A percentile compares a stretch with the other conserved stretches of the same genome.
phyloP scores from a whole-genome alignment of 2,329 filamentous ascomycete genomes.

The Kalmusia sp. region DNA sequence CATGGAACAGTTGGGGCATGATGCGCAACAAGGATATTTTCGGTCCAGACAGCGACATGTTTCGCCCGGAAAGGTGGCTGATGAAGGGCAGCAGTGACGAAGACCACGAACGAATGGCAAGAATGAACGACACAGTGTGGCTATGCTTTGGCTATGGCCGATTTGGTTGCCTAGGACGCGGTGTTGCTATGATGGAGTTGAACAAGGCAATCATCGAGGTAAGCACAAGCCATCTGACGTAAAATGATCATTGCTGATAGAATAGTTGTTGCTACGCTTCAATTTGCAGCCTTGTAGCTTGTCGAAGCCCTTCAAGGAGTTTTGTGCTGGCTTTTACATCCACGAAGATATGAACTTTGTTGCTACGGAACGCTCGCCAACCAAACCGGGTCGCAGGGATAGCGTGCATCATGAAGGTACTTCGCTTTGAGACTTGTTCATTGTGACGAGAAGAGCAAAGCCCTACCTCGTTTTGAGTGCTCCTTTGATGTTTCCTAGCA shows the following conservation, averaged over 20 bases:
- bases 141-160: conserved; percentile 33
- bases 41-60: conserved; percentile 24
- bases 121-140: conserved; percentile 21
- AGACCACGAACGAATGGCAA: conserved; percentile 29
- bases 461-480: too few relatives aligned
- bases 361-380: not conserved
- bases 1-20: conserved; percentile 14
- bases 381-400: not conserved
- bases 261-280: not conserved
- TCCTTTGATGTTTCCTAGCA: too few relatives aligned
- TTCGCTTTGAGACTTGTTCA: too few relatives aligned
- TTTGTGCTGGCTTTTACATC: not conserved
- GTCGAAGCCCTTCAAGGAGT: not conserved
- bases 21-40: conserved; percentile 23
- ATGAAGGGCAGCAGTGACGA: conserved; percentile 37
- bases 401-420: conserved; percentile 3
- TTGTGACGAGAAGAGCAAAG: too few relatives aligned
- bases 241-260: not conserved
- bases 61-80: conserved; percentile 29
- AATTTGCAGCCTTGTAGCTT: not conserved
- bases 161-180: conserved; percentile 32
- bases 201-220: conserved; percentile 40
- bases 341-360: not conserved
- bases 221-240: not conserved
- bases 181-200: conserved; percentile 37